A percentile compares a stretch with the other conserved stretches of the same genome.
Evolutionary conservation across 106 monocot genomes (phyloP).

Genomic region (Dactylorhiza incarnata): DNA sequence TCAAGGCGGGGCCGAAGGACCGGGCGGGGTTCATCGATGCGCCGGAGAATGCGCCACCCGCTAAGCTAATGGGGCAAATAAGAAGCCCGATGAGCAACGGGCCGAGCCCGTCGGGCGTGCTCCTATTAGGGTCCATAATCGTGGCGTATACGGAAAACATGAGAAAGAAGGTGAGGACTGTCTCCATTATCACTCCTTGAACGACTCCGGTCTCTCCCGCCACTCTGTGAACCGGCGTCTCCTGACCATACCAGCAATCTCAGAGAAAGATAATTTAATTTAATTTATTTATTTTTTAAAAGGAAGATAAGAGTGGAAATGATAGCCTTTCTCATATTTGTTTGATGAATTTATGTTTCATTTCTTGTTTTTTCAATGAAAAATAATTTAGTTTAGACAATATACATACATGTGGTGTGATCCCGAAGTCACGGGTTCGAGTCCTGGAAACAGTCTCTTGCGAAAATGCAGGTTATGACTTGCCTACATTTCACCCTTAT

Average conservation of each 20-base stretch:
- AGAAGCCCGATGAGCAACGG: constrained; percentile 62
- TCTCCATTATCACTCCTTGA: constrained; percentile 69
- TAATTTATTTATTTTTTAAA: too few relatives aligned
- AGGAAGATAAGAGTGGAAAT: too few relatives aligned
- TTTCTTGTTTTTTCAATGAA: too few relatives aligned
- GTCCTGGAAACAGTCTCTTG: too few relatives aligned
- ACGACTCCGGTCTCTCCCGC: constrained; percentile 33
- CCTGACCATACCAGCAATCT: constrained; percentile 15
- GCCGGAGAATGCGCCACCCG: constrained; percentile 73
- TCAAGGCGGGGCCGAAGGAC: constrained; percentile 80
- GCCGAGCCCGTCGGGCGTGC: constrained; percentile 30
- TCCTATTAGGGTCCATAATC: constrained; percentile 58
- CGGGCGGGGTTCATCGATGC: constrained; percentile 95
- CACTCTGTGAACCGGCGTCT: constrained; percentile 56
- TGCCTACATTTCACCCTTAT: too few relatives aligned
- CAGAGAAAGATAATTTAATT: too few relatives aligned
- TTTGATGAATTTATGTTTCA: too few relatives aligned
- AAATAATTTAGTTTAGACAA: too few relatives aligned
- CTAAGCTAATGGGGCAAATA: constrained; percentile 60
- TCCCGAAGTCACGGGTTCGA: too few relatives aligned
- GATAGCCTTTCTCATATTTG: too few relatives aligned
- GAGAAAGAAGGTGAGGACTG: constrained; percentile 75
- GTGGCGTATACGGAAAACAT: constrained; percentile 72
- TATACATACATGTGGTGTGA: too few relatives aligned
- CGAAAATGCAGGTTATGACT: too few relatives aligned